These are phyloP conservation scores for Pyrenophora graminea DNA, from an alignment of 2,329 filamentous ascomycete genomes.

Conservation along the genomic window DNA sequence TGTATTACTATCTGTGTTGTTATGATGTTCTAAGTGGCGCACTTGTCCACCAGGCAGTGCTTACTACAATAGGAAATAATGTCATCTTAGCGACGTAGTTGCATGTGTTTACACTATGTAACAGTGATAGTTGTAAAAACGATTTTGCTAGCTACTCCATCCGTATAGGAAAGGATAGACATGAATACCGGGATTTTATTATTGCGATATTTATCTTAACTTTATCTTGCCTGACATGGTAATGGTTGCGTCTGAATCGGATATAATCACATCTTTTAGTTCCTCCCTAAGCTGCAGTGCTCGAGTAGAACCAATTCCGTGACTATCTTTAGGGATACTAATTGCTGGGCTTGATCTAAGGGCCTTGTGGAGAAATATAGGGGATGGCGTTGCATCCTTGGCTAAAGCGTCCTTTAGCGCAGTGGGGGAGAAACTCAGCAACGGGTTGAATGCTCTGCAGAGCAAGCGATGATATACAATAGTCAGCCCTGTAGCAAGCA, in stretches of 20 bases:
- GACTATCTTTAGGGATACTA: slow-evolving; percentile 1
- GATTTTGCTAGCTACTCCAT: too few species aligned
- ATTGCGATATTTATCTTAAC: neutral
- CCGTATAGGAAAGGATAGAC: too few species aligned
- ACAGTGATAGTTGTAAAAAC: too few species aligned
- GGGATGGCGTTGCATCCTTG: neutral
- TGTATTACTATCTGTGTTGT: too few species aligned
- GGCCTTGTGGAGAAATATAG: slow-evolving; percentile 4
- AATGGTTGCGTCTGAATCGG: neutral
- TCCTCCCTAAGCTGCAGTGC: slow-evolving; percentile 2
- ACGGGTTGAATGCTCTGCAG: slow-evolving; percentile 8
- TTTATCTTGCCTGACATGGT: neutral
- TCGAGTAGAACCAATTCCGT: neutral
- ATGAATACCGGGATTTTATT: too few species aligned
- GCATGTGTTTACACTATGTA: too few species aligned
- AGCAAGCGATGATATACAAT: slow-evolving; percentile 15
- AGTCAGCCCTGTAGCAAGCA: slow-evolving; percentile 8
- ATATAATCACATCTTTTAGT: neutral
- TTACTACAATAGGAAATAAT: too few species aligned
- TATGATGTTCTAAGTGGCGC: too few species aligned
- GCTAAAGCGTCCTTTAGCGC: neutral
- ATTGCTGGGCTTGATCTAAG: neutral
- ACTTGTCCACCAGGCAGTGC: too few species aligned
- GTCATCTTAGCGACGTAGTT: too few species aligned
- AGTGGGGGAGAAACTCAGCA: slow-evolving; percentile 12